These are phyloP conservation scores for Byssochlamys sp. DNA, from an alignment of 2,329 filamentous ascomycete genomes.

Conservation along the genomic window DNA sequence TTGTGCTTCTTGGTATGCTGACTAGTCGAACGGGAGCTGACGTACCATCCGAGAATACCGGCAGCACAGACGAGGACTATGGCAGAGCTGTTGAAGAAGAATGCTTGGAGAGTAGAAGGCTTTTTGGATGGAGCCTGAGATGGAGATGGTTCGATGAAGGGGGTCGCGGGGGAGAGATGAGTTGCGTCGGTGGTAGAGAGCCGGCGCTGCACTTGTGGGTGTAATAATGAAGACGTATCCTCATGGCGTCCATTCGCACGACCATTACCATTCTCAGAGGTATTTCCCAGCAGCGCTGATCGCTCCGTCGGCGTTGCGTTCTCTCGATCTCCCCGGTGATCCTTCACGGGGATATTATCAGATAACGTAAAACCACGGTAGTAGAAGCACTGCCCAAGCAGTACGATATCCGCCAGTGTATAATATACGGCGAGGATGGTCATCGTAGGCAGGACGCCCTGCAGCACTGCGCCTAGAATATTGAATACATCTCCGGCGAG, in stretches of 20 bases:
- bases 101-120: constrained; percentile 33
- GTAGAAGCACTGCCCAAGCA: constrained; percentile 86
- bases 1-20: not conserved
- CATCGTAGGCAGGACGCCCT: constrained; percentile 91
- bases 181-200: constrained; percentile 51
- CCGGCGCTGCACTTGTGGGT: constrained; percentile 14
- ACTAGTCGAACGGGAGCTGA: constrained; percentile 44
- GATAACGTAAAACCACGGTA: constrained; percentile 65
- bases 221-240: constrained; percentile 2
- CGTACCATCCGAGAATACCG: constrained; percentile 76
- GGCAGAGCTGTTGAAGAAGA: constrained; percentile 64
- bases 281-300: constrained; percentile 19
- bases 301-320: constrained; percentile 17
- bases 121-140: constrained; percentile 12
- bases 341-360: constrained; percentile 15
- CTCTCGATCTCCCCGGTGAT: constrained; percentile 8
- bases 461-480: constrained; percentile 80
- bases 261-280: constrained; percentile 3
- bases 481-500: constrained; percentile 92
- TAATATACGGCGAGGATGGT: constrained; percentile 91
- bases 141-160: constrained; percentile 51
- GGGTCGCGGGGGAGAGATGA: constrained; percentile 72
- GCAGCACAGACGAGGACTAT: constrained; percentile 74
- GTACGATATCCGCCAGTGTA: constrained; percentile 78
- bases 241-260: constrained; percentile 5